A percentile compares a stretch with the other conserved stretches of the same genome.
Evolutionary conservation across 352 stramenopile species (phyloP).

Genomic region (Globisporangium lucens): DNA sequence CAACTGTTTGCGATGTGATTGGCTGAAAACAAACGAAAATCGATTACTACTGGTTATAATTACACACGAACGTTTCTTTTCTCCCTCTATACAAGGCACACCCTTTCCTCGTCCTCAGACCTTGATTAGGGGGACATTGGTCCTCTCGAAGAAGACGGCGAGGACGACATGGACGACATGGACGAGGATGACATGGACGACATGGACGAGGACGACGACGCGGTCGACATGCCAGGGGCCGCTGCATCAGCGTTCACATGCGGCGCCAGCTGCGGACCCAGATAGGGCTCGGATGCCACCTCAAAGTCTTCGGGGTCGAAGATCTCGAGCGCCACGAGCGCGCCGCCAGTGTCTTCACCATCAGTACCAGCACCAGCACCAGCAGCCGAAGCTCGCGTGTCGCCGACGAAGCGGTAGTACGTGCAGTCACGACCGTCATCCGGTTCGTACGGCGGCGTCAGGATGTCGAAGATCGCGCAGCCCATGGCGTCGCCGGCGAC

Average conservation of each 20-base stretch:
- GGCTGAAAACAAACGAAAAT: too few relatives aligned
- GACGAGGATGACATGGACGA: constrained; percentile 3
- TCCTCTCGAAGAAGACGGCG: background rate
- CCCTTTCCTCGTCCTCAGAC: background rate
- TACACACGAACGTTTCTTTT: too few relatives aligned
- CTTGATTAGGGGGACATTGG: background rate
- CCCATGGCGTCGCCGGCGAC: constrained; percentile 62
- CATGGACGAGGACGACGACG: constrained; percentile 8
- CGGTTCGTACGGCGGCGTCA: constrained; percentile 78
- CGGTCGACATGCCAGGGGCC: background rate
- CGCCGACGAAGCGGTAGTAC: constrained; percentile 61
- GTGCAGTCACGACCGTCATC: constrained; percentile 65
- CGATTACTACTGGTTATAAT: too few relatives aligned
- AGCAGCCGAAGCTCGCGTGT: constrained; percentile 10
- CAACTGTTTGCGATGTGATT: too few relatives aligned
- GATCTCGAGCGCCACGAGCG: constrained; percentile 37
- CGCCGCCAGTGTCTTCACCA: background rate
- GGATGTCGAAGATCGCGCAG: constrained; percentile 85
- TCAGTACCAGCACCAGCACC: background rate
- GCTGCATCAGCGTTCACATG: too few relatives aligned
- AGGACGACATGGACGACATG: background rate
- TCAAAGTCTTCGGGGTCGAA: constrained; percentile 56
- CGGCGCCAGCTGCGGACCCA: constrained; percentile 32
- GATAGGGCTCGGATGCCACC: constrained; percentile 45
- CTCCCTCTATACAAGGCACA: background rate